Evolutionary conservation across 2,329 filamentous ascomycete genomes (phyloP), one percentile per base, ranked within the genome.

Genomic region (Cylindrodendrum hubeiense): DNA sequence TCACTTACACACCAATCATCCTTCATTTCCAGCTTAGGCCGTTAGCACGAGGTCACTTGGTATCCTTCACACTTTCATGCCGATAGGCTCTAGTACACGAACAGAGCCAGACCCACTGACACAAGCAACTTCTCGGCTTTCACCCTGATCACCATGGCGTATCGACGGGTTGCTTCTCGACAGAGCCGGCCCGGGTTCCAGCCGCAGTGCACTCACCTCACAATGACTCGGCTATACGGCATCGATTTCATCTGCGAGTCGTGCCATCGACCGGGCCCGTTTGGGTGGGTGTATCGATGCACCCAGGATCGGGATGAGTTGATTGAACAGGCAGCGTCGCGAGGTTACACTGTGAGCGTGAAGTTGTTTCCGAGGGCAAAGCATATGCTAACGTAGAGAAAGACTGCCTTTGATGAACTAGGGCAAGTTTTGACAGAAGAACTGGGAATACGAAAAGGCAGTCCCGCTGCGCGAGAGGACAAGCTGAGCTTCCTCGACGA

Each of bases 281-380:
- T 90, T 57, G 91, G 92, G 26, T 96, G 91, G 87, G 80, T 96
- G 22, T 96, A 93, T 77, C 83, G 86, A 64, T 96, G 93, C 77
- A 87, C 85, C 13, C 88, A 93, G 75, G 92, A 94, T 71, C 81
- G 81, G 12, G 83, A 87, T 30, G 79, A 82, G 52, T 70, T 80
- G 50, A 76, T 79, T 24, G 79, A 79, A 57, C 70, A 75, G 43
- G 68, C 72, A 7, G 65, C 73, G 37, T 71, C 66, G 15, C 66
- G 71, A 59, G 67, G 75, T 64, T 68, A 73, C 65, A 30, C 19
- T 2, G 56, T 62, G 43, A n/a, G 26, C 44, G 13, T 5, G 24
- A 21, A 37, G 50, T 22, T 21, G 1, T 47, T 30, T 39, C 46
- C 17, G 15, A 30, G 37, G 12, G 7, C 2, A 26, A 9, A n/a